Evolutionary conservation across 2,329 filamentous ascomycete species (phyloP).

Genomic region (Arthrinium phaeospermum): DNA sequence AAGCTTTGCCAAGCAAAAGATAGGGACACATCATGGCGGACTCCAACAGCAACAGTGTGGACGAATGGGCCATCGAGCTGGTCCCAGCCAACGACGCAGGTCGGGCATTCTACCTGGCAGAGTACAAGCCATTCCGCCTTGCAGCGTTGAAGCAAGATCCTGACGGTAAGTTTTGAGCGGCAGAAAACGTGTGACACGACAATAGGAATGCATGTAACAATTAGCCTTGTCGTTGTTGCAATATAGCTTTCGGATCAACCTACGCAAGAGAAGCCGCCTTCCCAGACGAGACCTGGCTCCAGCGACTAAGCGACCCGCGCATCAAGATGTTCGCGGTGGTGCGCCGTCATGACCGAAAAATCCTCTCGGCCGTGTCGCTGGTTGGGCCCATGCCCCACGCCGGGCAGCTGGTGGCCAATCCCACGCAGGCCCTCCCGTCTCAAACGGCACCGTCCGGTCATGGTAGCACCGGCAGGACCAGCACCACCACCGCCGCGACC

Average conservation of each 20-base stretch:
- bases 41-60: neutral
- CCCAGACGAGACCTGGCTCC: constrained; percentile 42
- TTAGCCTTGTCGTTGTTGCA: neutral
- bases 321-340: constrained; percentile 42
- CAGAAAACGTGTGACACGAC: constrained; percentile 20
- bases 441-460: neutral
- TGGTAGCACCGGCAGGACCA: neutral
- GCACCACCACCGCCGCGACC: neutral
- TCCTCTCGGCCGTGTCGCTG: constrained; percentile 13
- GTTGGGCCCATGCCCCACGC: constrained; percentile 37
- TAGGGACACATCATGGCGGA: neutral
- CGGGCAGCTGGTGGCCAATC: constrained; percentile 28
- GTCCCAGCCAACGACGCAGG: constrained; percentile 33
- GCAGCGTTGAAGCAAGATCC: constrained; percentile 34
- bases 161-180: constrained; percentile 26
- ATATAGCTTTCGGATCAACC: constrained; percentile 44
- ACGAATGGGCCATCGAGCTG: constrained; percentile 32
- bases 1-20: neutral
- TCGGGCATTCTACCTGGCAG: constrained; percentile 35
- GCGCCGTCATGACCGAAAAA: constrained; percentile 26
- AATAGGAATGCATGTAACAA: neutral
- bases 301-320: constrained; percentile 42
- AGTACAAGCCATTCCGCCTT: constrained; percentile 39
- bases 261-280: constrained; percentile 43
- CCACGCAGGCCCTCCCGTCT: constrained; percentile 25